Percentiles rank a stretch among this genome's conserved stretches.
Evolutionary conservation across 2,329 filamentous ascomycete genomes (phyloP).

Genomic region (Epichloe hybrida): DNA sequence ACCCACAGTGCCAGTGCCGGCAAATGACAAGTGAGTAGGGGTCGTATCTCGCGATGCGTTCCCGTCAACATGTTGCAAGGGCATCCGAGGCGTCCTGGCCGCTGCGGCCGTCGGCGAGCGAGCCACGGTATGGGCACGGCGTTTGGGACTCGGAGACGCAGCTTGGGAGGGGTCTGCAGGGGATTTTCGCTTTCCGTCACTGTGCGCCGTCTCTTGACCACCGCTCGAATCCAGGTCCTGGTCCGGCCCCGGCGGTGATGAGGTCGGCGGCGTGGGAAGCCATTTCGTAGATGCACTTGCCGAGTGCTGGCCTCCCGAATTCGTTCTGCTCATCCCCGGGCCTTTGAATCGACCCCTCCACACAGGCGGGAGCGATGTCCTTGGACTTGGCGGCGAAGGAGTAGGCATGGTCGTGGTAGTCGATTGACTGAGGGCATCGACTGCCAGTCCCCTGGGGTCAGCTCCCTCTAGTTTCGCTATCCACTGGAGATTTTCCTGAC

Average conservation of each 20-base stretch:
- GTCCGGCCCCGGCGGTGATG: constrained; percentile 1
- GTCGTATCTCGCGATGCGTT: constrained; percentile 8
- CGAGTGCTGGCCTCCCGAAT: not conserved
- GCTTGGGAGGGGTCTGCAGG: not conserved
- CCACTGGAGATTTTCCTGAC: constrained; percentile 49
- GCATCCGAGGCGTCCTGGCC: constrained; percentile 6
- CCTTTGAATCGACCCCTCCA: not conserved
- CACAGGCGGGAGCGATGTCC: not conserved
- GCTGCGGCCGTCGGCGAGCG: not conserved
- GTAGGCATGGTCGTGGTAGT: constrained; percentile 25
- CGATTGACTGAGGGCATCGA: constrained; percentile 32
- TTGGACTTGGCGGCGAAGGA: constrained; percentile 16
- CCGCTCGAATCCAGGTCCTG: not conserved
- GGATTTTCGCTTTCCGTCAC: constrained; percentile 5
- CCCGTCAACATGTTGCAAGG: constrained; percentile 12
- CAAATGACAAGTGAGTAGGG: not conserved
- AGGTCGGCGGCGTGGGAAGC: constrained; percentile 7
- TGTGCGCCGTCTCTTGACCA: not conserved
- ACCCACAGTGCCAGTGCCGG: not conserved
- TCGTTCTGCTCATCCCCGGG: not conserved
- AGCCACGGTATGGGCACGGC: not conserved
- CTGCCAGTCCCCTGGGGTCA: constrained; percentile 29
- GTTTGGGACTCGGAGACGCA: constrained; percentile 9
- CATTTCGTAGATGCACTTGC: not conserved
- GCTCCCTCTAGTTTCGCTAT: constrained; percentile 43